Conservation (phyloP, 129 eudicot genomes). For the Helianthus tuberosus region DNA sequence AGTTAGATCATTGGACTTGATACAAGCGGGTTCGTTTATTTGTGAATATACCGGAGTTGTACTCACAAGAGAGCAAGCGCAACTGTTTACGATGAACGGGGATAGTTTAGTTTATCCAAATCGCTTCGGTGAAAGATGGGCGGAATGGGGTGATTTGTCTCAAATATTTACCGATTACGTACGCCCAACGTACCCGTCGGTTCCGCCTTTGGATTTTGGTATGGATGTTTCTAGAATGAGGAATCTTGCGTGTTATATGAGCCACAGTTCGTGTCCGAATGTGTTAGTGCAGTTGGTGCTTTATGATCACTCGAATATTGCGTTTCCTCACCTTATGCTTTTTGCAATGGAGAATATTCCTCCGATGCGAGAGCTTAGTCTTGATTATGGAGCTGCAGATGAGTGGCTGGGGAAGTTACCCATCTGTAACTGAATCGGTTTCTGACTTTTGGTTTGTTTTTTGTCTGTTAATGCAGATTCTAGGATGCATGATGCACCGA, state of each 20-base stretch:
- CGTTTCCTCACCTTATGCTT: constrained; percentile 85
- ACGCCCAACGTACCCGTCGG: constrained; percentile 53
- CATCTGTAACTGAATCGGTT: constrained; percentile 55
- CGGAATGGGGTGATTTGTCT: constrained; percentile 90
- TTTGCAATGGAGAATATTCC: constrained; percentile 95
- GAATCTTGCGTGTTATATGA: constrained; percentile 89
- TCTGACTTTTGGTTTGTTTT: constrained; percentile 22
- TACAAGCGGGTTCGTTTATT: constrained; percentile 74
- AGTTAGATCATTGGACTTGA: constrained; percentile 74
- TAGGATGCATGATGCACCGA: constrained; percentile 27
- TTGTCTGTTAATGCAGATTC: constrained; percentile 19
- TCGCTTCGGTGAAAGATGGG: constrained; percentile 81
- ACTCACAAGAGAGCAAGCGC: constrained; percentile 74
- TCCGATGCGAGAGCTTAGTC: constrained; percentile 83
- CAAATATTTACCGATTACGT: constrained; percentile 60
- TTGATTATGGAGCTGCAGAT: constrained; percentile 86
- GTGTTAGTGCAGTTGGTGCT: constrained; percentile 80
- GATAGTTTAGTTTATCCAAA: constrained; percentile 73
- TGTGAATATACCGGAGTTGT: constrained; percentile 82
- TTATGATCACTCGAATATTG: constrained; percentile 70
- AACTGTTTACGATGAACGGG: constrained; percentile 63
- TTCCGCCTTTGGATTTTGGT: constrained; percentile 79
- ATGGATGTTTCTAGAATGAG: constrained; percentile 89
- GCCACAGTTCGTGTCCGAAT: constrained; percentile 82
- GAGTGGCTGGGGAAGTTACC: constrained; percentile 70